Evolutionary conservation across 1,284 basidiomycete species (phyloP), one percentile per base, ranked within the genome.

Genomic region (Porogramme epimiltina): DNA sequence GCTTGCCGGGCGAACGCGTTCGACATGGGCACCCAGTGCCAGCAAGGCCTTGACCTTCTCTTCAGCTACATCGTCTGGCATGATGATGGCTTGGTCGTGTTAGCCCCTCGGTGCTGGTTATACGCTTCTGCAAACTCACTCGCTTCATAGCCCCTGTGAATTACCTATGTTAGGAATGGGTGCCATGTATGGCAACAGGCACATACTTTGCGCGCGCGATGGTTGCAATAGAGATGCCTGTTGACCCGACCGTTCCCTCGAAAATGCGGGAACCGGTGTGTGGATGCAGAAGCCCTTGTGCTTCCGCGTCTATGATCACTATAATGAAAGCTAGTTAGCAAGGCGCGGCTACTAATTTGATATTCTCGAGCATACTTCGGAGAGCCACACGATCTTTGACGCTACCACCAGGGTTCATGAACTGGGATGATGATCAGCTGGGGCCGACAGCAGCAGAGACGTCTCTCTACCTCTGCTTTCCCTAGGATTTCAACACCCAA

Each of bases 341-440:
- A 13, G 6, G 8, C 13, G 28, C 13, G 13, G 13, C 28, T 6
- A 31, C 13, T 31, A 13, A 31, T 31, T 28, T 13, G 8, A 19
- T 9, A 24, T 18, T 6, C 25, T n/a, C 4, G 25, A 19, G 71
- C 82, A 53, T 63, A 95, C 93, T 94, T 67, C 86, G 82, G 48
- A 98, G 70, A 0, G 95, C 96, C 11, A 99, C 95, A 20, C 97
- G 83, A 70, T 99, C 97, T 71, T 99, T 99, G 41, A 98, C 91
- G 50, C 94, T 98, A 20, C 97, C 97, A 16, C 95, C 97, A 0
- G 97, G 96, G 70, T 99, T 99, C 48, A 99, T 71, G 66, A 90
- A 98, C 88, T 95, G 49, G 16, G 43, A 42, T 4, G 11, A 9
- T 4, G 22, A 16, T 37, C 10, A 37, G 34, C 10, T 37, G 10